Evolutionary conservation across 139 green algal genomes (phyloP), one percentile per base, ranked within the genome.

Genomic region (Ettlia oleoabundans): DNA sequence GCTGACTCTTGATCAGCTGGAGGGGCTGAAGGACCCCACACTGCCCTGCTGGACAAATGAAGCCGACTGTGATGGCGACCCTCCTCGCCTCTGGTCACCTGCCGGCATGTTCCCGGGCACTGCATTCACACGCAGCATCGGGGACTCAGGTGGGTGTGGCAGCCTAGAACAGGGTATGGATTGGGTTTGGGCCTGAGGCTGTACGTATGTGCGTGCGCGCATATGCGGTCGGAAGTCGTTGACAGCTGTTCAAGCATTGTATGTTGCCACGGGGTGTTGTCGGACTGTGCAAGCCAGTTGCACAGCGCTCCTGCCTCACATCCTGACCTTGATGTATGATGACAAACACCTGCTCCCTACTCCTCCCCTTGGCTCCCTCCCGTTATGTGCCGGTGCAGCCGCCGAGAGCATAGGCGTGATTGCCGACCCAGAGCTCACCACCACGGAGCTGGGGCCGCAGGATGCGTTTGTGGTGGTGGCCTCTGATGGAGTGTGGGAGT

Each of bases 401-500:
- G 96, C 95, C 0, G 95, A 99, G 92, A 66, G 82, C 24, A 95
- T 98, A 52, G 96, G 96, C 2, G 96, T 99, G 64, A 91, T 90
- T 62, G 93, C 96, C 28, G 93, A 97, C 51, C 93, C 96, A 0
- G 96, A 99, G 91, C 83, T 98, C 40, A 84, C 89, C 0, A 82
- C 82, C 22, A 84, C 89, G 58, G 70, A 90, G 55, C 81, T 98
- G 26, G 87, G 78, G 0, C 58, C 83, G 15, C 30, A 83, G n/a
- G 83, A 95, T 52, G 82, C 88, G 7, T 98, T 98, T 84, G 65
- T 98, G 32, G 83, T 98, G n/a, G 80, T 99, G 68, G 96, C 95
- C 7, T 94, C 87, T 1, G 96, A 99, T 86, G 96, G 96, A 75
- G 90, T 99, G 28, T 98, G 96, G 85, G 96, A 99, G 91, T 99